Base-by-base conservation (phyloP, 75 land plant species). In the Isoetes taiwanensis region DNA sequence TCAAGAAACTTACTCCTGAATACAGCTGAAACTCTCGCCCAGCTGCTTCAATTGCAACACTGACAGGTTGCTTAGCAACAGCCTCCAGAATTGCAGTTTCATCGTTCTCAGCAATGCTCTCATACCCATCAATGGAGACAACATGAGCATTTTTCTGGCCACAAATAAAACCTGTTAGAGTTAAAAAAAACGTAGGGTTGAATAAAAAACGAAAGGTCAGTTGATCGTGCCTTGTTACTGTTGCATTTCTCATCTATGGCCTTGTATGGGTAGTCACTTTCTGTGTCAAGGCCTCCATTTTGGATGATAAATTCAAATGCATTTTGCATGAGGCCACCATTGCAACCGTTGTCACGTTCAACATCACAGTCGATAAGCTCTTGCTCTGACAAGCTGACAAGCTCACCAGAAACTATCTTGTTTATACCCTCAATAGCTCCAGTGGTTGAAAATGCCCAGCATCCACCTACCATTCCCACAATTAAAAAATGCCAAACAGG, bases 381-480 rank as follows among this genome's bases (percentile, higher is more conserved):
- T 19, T 46, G 50, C 50, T 46, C 50, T 6, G 50, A 46, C 5
- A 46, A 16, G 50, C 50, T 46, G 8, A 46, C 25, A 8, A 46
- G 16, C n/a, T 46, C 5, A 8, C 50, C 50, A 6, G 50, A 52
- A 4, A 59, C 68, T 41, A 83, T 83, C 52, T 78, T 34, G 50
- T 78, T 84, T 1, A 82, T 78, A 16, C 88, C 81, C 62, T 84
- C 88, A 2, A 84, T 78, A 0, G 88, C 76, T 16, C 63, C 84
- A 27, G 80, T 34, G 0, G 84, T 38, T 0, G 88, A 78, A 57
- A 84, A 84, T 0, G 88, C 88, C 88, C 88, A 84, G 43, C 88
- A 84, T 30, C 84, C 71, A 52, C 88, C 88, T 84, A 43, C 32
- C 63, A 32, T 14, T n/a, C n/a, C n/a, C n/a, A n/a, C n/a, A n/a